Evolutionary conservation across 2,329 filamentous ascomycete species (phyloP), one percentile per base, ranked within the genome.

Genomic region (Pseudohalonectria lignicola): DNA sequence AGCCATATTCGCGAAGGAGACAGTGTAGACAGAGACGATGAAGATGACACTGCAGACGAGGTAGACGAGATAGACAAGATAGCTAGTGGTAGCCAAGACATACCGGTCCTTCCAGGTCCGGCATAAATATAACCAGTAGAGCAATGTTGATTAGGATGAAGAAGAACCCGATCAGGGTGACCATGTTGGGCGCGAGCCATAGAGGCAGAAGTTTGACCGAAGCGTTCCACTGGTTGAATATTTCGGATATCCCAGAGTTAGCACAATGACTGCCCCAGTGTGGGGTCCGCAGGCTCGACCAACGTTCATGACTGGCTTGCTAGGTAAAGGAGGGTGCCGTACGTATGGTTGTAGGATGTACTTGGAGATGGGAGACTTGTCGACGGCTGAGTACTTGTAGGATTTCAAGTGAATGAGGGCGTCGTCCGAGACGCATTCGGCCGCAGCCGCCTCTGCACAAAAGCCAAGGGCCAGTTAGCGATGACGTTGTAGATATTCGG

Each of bases 181-280:
- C 90, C 79, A 95, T 92, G 56, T 98, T 98, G 25, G 92, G 92
- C 20, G 92, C 92, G 39, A 98, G 74, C 88, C 90, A 98, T 76
- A 95, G 65, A 46, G 92, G 92, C 52, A 98, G 65, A 31, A 95
- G 64, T 57, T 94, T 79, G 51, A 96, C 92, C 51, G 88, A 88
- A 47, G 79, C 86, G 74, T 95, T 96, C 92, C 92, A 98, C 90
- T 96, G 61, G 53, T 45, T 48, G 52, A n/a, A n/a, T n/a, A n/a
- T n/a, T n/a, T n/a, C n/a, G n/a, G n/a, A n/a, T n/a, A n/a, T n/a
- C n/a, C 43, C 45, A 35, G 16, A 36, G 33, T 45, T 43, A 46
- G 41, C 41, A 36, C n/a, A n/a, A 37, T 44, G 40, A 36, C 39
- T 28, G 39, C 34, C 32, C 31, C 30, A 18, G 25, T 28, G 40